These are phyloP conservation scores for maize (Zea mays) DNA, from an alignment of 176 grass and related monocot genomes.

Conservation along the genomic window DNA sequence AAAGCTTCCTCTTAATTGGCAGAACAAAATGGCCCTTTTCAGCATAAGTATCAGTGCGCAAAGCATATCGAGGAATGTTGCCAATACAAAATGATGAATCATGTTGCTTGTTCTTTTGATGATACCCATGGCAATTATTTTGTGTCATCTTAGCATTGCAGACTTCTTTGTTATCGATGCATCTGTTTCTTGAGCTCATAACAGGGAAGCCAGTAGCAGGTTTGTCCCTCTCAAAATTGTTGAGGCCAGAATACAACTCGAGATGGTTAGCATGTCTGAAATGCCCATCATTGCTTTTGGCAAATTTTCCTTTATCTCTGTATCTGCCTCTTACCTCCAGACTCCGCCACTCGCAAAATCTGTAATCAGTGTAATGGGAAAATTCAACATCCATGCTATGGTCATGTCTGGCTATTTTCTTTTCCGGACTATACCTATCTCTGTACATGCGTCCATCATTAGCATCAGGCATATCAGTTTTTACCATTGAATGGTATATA, in stretches of 20 bases:
- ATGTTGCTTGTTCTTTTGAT: conserved; percentile 33
- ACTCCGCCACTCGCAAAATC: conserved; percentile 26
- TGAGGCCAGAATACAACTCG: conserved; percentile 23
- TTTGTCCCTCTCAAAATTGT: conserved; percentile 34
- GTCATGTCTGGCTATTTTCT: conserved; percentile 27
- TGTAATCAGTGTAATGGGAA: conserved; percentile 32
- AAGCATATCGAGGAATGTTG: conserved; percentile 30
- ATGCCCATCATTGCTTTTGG: conserved; percentile 36
- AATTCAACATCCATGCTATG: conserved; percentile 29
- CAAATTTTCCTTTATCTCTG: conserved; percentile 31
- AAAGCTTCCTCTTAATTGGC: conserved; percentile 43
- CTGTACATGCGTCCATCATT: conserved; percentile 30
- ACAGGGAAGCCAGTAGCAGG: conserved; percentile 35
- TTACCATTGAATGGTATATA: conserved; percentile 36
- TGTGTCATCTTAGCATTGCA: conserved; percentile 23
- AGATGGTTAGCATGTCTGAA: conserved; percentile 36
- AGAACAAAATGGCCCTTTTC: conserved; percentile 30
- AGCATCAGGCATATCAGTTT: conserved; percentile 35
- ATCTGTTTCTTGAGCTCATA: conserved; percentile 43
- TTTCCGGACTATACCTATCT: conserved; percentile 44
- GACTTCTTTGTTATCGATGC: conserved; percentile 33
- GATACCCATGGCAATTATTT: conserved; percentile 32
- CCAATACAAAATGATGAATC: conserved; percentile 20
- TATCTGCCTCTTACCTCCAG: conserved; percentile 39
- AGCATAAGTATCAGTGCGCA: conserved; percentile 20